Conservation (phyloP, 345 rosid species). For the Sisymbrium irio region DNA sequence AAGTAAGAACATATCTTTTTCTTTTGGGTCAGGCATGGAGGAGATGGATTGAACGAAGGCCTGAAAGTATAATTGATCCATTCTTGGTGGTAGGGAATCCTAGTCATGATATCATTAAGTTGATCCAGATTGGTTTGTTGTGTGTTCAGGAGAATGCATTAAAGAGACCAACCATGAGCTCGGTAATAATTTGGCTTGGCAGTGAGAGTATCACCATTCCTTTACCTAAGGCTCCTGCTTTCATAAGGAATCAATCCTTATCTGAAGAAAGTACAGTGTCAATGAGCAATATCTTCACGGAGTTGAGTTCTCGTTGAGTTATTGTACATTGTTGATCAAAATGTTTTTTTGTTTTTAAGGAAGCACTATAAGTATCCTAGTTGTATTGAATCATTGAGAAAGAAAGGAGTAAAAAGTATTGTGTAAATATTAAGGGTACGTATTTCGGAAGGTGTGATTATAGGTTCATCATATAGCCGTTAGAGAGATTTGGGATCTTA, state of each 20-base stretch:
- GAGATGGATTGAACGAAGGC: background rate
- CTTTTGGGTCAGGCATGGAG: background rate
- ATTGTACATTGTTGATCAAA: background rate
- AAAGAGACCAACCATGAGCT: too few relatives aligned
- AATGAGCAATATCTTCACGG: conserved; percentile 34
- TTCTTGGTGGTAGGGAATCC: background rate
- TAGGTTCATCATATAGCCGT: too few relatives aligned
- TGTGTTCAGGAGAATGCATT: background rate
- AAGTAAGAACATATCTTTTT: background rate
- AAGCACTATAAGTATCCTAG: too few relatives aligned
- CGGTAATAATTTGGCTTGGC: too few relatives aligned
- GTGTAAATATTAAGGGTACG: too few relatives aligned
- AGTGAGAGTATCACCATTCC: conserved; percentile 17
- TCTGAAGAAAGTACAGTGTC: conserved; percentile 16
- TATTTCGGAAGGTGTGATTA: too few relatives aligned
- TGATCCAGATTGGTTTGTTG: background rate
- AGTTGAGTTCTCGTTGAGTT: conserved; percentile 36
- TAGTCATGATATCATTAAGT: background rate
- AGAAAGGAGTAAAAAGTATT: too few relatives aligned
- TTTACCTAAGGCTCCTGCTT: conserved; percentile 40
- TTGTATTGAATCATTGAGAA: too few relatives aligned
- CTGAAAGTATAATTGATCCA: background rate
- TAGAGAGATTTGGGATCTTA: too few relatives aligned
- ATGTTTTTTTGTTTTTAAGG: background rate
- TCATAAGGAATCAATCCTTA: background rate